Evolutionary conservation across 768 basidiomycete genomes (phyloP).

Genomic region (Sporobolomyces pararoseus): DNA sequence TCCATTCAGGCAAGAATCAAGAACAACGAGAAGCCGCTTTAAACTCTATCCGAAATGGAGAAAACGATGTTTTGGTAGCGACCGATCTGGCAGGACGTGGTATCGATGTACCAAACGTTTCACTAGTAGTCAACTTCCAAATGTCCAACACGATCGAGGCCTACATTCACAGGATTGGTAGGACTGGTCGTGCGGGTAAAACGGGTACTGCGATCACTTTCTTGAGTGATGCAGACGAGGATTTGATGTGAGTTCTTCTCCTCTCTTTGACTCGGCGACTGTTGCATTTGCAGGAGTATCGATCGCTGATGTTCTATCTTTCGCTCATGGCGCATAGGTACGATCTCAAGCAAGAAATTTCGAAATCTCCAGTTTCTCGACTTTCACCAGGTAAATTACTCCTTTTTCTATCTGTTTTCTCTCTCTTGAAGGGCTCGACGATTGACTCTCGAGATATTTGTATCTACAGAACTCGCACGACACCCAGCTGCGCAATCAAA

Average conservation of each 20-base stretch:
- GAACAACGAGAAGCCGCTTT: conserved; percentile 92
- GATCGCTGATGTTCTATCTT: no score
- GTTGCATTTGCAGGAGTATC: no score
- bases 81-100: conserved; percentile 97
- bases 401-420: not conserved
- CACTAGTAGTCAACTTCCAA: conserved; percentile 93
- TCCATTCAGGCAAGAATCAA: conserved; percentile 97
- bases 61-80: conserved; percentile 84
- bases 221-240: conserved; percentile 90
- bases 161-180: conserved; percentile 96
- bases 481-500: conserved; percentile 38
- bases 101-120: conserved; percentile 97
- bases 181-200: conserved; percentile 97
- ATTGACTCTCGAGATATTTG: not conserved
- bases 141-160: conserved; percentile 96
- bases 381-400: conserved; percentile 58
- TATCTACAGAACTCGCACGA: conserved; percentile 10
- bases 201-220: conserved; percentile 90
- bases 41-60: conserved; percentile 76
- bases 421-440: not conserved
- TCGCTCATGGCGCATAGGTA: no score
- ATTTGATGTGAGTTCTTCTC: conserved; percentile 64
- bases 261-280: not conserved
- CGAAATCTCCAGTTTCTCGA: conserved; percentile 88
- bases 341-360: conserved; percentile 93